These are phyloP conservation scores for Setaria italica DNA, from an alignment of 202 grass and related monocot species.

Conservation along the genomic window DNA sequence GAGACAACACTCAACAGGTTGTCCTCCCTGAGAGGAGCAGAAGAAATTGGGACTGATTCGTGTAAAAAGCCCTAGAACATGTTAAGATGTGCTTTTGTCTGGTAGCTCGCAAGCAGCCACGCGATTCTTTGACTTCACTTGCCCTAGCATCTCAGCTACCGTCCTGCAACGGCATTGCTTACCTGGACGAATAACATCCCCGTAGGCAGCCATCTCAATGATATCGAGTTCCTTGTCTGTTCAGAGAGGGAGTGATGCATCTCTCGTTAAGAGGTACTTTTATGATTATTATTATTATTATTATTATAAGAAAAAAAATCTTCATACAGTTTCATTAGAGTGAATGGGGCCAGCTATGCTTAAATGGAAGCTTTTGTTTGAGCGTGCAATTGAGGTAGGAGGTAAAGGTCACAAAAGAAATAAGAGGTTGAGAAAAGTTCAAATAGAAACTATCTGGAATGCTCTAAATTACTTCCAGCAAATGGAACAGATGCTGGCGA, in stretches of 20 bases:
- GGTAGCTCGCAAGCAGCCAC: conserved; percentile 82
- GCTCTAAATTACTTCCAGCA: neutral
- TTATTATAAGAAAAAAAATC: neutral
- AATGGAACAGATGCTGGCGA: neutral
- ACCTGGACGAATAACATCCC: conserved; percentile 84
- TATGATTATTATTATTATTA: neutral
- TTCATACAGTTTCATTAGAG: neutral
- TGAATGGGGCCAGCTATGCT: neutral
- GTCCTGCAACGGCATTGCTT: conserved; percentile 85
- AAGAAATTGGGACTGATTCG: neutral
- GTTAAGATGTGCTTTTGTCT: conserved; percentile 50
- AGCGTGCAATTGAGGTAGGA: neutral
- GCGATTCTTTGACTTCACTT: conserved; percentile 70
- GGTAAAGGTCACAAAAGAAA: neutral
- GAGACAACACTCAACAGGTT: neutral
- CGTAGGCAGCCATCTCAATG: conserved; percentile 95
- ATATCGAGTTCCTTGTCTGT: conserved; percentile 87
- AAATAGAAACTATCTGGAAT: neutral
- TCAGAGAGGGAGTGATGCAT: conserved; percentile 22
- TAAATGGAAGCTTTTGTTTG: neutral
- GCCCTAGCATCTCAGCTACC: conserved; percentile 88
- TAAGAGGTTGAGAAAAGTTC: neutral
- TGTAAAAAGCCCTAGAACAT: neutral
- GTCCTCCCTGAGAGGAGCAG: too few relatives aligned
- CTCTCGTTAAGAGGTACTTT: neutral